Percentiles rank a stretch among this genome's conserved stretches.
These are phyloP conservation scores for Gnetum montanum DNA, from an alignment of 75 land plant genomes.

Conservation along the genomic window DNA sequence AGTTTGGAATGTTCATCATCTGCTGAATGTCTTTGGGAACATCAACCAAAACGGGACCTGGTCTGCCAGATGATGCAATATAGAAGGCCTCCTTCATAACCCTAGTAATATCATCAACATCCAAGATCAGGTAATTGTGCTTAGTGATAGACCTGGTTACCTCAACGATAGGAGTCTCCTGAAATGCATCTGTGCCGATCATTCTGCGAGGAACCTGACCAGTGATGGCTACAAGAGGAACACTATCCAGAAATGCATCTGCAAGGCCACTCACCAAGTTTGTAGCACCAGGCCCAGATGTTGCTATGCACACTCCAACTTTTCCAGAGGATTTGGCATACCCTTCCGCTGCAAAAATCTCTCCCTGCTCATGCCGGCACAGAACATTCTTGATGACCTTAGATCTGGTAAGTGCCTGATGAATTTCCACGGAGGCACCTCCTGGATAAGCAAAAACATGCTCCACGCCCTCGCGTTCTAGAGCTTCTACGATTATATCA, in stretches of 20 bases:
- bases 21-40: constrained; percentile 94
- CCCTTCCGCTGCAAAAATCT: constrained; percentile 88
- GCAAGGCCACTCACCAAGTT: constrained; percentile 86
- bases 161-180: constrained; percentile 95
- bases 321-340: constrained; percentile 76
- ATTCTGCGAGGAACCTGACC: constrained; percentile 92
- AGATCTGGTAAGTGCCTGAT: constrained; percentile 86
- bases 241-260: constrained; percentile 78
- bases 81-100: constrained; percentile 77
- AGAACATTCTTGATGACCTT: constrained; percentile 53
- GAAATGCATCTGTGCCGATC: constrained; percentile 95
- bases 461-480: constrained; percentile 36
- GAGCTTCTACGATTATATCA: constrained; percentile 41
- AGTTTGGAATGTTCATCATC: constrained; percentile 13
- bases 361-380: constrained; percentile 92
- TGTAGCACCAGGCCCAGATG: constrained; percentile 97
- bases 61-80: constrained; percentile 76
- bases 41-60: constrained; percentile 91
- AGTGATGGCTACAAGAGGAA: constrained; percentile 89
- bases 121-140: constrained; percentile 84
- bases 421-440: constrained; percentile 53
- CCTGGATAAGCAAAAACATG: constrained; percentile 38
- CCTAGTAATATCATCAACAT: constrained; percentile 79
- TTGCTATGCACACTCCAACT: constrained; percentile 86
- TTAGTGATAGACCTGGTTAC: constrained; percentile 87